Evolutionary conservation across 768 basidiomycete genomes (phyloP).

Genomic region (Leccinum uliginosum): DNA sequence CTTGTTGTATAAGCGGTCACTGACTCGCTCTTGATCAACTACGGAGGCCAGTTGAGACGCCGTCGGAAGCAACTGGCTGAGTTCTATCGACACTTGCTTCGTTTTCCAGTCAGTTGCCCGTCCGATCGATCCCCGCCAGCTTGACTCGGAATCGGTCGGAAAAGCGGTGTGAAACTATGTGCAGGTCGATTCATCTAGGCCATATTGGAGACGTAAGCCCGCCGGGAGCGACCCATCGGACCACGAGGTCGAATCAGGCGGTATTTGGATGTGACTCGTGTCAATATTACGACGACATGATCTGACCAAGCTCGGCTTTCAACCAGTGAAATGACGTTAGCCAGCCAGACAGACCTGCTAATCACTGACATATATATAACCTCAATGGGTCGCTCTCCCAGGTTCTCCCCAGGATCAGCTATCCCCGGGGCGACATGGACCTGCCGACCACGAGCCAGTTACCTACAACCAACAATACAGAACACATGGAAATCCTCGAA

Average conservation of each 20-base stretch:
- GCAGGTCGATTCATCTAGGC: neutral
- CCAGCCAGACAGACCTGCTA: neutral
- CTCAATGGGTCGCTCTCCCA: neutral
- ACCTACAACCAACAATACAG: neutral
- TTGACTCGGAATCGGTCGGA: neutral
- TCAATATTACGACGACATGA: neutral
- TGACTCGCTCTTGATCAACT: neutral
- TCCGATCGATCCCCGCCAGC: neutral
- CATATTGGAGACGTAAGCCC: neutral
- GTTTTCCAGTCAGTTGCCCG: neutral
- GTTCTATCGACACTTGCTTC: neutral
- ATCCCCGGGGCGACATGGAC: slow-evolving; percentile 5
- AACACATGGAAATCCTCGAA: slow-evolving; percentile 20
- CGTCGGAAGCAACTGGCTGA: neutral
- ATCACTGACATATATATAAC: slow-evolving; percentile 13
- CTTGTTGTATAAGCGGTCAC: neutral
- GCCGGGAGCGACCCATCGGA: neutral
- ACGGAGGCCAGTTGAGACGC: neutral
- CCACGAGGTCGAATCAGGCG: neutral
- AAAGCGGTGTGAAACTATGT: neutral
- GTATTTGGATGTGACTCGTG: neutral
- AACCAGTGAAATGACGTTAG: neutral
- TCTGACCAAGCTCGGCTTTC: neutral
- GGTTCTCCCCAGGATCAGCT: neutral
- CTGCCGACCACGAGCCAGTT: neutral